Base-by-base conservation (phyloP, 495 filamentous ascomycete genomes). In the Aspergillus leporis region DNA sequence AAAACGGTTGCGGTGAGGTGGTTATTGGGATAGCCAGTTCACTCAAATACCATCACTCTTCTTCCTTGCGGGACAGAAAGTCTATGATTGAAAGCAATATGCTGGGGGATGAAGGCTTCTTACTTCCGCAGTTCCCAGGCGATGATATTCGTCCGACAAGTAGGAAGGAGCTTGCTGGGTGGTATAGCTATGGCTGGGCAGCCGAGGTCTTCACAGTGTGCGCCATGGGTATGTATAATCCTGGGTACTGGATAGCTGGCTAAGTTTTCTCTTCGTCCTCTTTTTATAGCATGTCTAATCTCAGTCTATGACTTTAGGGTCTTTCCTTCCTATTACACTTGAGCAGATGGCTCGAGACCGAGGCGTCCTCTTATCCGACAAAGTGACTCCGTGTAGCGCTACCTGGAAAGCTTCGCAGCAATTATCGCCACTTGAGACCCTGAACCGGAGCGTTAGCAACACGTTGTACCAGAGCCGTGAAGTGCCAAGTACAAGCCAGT, bases 151-250 rank as follows among this genome's bases (percentile, higher is more conserved):
- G 94, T 16, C 81, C 86, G 36, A 98, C 94, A 9, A 96, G 91
- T 68, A 78, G 74, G 60, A 92, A 90, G 70, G 94, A 98, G 78
- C 83, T 97, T 32, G 82, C 83, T 12, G 94, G 94, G 55, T 98
- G 93, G 91, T 98, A 97, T 73, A 89, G 89, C 61, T 98, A 98
- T 80, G 90, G 87, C 47, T 98, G 93, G 83, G 94, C 94, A 19
- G 91, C 93, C n/a, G 94, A 98, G 73, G 92, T 96, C 43, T 98
- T 96, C 68, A 90, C 96, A 13, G 90, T 98, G 40, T 98, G 94
- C 70, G 86, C 85, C 12, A 81, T 89, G 70, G 93, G 93, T 86
- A 80, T 80, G 79, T 41, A 41, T 14, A 14, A 41, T 18, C 4
- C 5, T 18, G 38, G 5, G 14, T 14, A 19, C 32, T 14, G 28